Conservation (phyloP, 192 early-diverging fungal species). For the Spizellomyces punctatus region DNA sequence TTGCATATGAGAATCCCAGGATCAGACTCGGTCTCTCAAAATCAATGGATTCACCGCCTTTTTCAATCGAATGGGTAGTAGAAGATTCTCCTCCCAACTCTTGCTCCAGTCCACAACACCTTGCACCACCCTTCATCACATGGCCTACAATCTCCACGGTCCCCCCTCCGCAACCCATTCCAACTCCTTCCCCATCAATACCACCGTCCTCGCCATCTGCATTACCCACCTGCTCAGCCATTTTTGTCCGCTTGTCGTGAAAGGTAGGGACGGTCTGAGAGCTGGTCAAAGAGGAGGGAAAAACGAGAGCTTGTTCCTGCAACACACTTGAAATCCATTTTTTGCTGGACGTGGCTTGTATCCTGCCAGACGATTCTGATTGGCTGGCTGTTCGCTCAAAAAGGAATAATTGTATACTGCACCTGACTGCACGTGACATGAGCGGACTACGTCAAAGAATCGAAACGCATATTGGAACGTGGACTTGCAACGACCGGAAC, state of each 20-base stretch:
- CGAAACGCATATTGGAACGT: too few relatives aligned
- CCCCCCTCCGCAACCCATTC: not conserved
- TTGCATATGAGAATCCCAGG: not conserved
- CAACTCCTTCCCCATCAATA: not conserved
- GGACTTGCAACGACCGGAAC: too few relatives aligned
- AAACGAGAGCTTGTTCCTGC: not conserved
- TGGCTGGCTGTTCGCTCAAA: too few relatives aligned
- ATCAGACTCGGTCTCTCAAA: not conserved
- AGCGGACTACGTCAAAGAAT: too few relatives aligned
- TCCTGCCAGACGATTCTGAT: too few relatives aligned
- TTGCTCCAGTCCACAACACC: too few relatives aligned
- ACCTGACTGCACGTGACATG: too few relatives aligned
- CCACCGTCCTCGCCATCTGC: not conserved
- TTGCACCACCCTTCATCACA: not conserved
- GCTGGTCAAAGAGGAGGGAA: not conserved
- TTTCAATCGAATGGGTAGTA: not conserved
- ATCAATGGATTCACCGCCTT: not conserved
- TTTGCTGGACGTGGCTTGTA: not conserved
- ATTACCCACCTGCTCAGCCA: constrained; percentile 2
- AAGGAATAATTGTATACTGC: too few relatives aligned
- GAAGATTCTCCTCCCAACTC: too few relatives aligned
- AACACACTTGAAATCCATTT: not conserved
- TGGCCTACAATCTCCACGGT: not conserved
- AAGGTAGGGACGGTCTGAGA: constrained; percentile 2
- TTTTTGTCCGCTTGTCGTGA: constrained; percentile 6